phyloP scores from a whole-genome alignment of 2,329 filamentous ascomycete species.

The Cladosporium sphaerospermum region DNA sequence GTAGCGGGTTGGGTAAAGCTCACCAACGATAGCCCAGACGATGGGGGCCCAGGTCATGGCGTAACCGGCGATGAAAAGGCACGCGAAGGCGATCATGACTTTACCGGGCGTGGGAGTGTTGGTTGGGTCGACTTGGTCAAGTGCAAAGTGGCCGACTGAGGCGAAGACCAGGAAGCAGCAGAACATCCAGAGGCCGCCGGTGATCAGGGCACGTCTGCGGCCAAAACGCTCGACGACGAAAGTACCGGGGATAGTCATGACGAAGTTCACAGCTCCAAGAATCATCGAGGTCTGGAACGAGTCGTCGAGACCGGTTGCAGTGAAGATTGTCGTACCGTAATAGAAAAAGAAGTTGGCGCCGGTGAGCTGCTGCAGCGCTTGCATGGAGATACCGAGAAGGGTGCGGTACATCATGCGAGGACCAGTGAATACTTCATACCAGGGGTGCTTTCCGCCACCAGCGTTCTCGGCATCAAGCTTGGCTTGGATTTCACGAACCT shows the following conservation, averaged over 20 bases:
- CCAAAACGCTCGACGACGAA: conserved; percentile 44
- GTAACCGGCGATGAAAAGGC: conserved; percentile 60
- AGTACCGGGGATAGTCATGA: conserved; percentile 40
- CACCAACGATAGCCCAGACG: conserved; percentile 61
- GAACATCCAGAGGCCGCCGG: conserved; percentile 44
- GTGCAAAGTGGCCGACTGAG: conserved; percentile 40
- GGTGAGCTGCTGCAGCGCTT: conserved; percentile 62
- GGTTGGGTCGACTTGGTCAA: conserved; percentile 29
- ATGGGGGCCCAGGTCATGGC: conserved; percentile 66
- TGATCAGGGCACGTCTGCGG: conserved; percentile 41
- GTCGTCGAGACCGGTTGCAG: conserved; percentile 33
- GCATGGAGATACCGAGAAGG: conserved; percentile 55
- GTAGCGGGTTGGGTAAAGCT: conserved; percentile 38
- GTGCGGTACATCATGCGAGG: conserved; percentile 64
- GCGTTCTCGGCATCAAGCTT: conserved; percentile 50
- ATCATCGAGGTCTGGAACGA: conserved; percentile 44
- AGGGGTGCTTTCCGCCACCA: conserved; percentile 44
- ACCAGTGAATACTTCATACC: conserved; percentile 60
- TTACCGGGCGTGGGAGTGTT: conserved; percentile 45
- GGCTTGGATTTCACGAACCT: conserved; percentile 50
- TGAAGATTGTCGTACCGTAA: conserved; percentile 44
- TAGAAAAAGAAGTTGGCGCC: conserved; percentile 64
- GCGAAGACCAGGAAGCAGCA: conserved; percentile 54
- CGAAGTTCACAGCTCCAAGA: conserved; percentile 43
- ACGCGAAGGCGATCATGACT: conserved; percentile 62